Evolutionary conservation across 1,139 yeast genomes (phyloP).

Genomic region (Geotrichum fermentans): DNA sequence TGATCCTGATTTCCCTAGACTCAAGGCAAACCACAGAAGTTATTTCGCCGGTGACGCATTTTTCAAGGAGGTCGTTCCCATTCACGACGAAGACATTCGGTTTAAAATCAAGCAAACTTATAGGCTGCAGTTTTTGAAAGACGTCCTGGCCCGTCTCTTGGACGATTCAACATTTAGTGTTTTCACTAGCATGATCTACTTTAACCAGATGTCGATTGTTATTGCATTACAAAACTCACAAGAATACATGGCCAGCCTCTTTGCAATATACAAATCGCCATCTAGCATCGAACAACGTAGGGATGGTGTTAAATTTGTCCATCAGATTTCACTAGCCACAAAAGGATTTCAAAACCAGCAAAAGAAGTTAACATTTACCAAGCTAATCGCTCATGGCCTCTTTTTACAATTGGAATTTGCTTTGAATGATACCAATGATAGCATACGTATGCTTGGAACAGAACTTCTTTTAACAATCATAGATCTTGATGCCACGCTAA

Average conservation of each 20-base stretch:
- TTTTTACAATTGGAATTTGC: slow-evolving; percentile 70
- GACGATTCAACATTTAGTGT: slow-evolving; percentile 74
- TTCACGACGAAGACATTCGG: slow-evolving; percentile 47
- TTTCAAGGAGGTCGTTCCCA: slow-evolving; percentile 69
- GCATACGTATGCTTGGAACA: slow-evolving; percentile 65
- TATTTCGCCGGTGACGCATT: slow-evolving; percentile 53
- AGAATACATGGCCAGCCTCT: slow-evolving; percentile 47
- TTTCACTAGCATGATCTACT: slow-evolving; percentile 59
- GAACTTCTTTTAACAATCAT: slow-evolving; percentile 79
- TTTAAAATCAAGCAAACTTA: slow-evolving; percentile 66
- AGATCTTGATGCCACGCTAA: slow-evolving; percentile 73
- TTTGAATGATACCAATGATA: slow-evolving; percentile 47
- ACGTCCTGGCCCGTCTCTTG: slow-evolving; percentile 71
- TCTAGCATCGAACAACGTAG: slow-evolving; percentile 30
- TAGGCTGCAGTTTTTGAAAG: slow-evolving; percentile 72
- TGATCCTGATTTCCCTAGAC: slow-evolving; percentile 76
- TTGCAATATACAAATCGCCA: slow-evolving; percentile 46
- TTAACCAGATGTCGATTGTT: slow-evolving; percentile 66
- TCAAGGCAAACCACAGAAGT: slow-evolving; percentile 74
- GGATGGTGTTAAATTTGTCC: slow-evolving; percentile 73
- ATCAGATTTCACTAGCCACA: slow-evolving; percentile 73
- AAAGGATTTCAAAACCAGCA: slow-evolving; percentile 63
- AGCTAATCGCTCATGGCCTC: slow-evolving; percentile 63
- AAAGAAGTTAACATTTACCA: slow-evolving; percentile 59
- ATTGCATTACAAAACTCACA: slow-evolving; percentile 52